Conservation (phyloP, 2,329 filamentous ascomycete genomes). For the Sclerotinia glacialis region DNA sequence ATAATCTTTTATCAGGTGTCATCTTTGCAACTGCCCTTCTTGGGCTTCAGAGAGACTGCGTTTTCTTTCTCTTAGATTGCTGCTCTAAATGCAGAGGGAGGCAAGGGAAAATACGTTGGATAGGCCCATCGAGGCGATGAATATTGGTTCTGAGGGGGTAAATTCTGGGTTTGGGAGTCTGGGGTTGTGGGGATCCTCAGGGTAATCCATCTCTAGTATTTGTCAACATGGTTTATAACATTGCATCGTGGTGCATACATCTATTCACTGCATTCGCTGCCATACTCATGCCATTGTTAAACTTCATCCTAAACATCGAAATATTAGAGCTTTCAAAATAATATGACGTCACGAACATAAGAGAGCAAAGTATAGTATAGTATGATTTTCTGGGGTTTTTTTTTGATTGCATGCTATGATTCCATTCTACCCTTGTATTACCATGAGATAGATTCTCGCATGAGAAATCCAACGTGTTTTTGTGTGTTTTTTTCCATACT, state of each 20-base stretch:
- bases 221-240: no score
- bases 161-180: no score
- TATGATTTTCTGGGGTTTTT: constrained; percentile 8
- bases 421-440: neutral
- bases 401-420: neutral
- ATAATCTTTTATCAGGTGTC: neutral
- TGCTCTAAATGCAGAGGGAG: neutral
- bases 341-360: neutral
- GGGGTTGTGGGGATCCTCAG: neutral
- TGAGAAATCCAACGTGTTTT: no score
- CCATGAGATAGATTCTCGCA: no score
- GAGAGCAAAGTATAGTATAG: neutral
- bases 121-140: neutral
- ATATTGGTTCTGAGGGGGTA: no score
- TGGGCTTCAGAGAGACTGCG: neutral
- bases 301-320: neutral
- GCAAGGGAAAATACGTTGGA: neutral
- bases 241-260: no score
- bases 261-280: no score
- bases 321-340: no score
- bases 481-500: no score
- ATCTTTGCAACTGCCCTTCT: neutral
- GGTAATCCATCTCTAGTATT: no score
- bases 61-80: neutral
- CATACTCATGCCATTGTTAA: neutral